A percentile compares a stretch with the other conserved stretches of the same genome.
Conservation (phyloP, 805 yeast species). For the Suhomyces emberorum region DNA sequence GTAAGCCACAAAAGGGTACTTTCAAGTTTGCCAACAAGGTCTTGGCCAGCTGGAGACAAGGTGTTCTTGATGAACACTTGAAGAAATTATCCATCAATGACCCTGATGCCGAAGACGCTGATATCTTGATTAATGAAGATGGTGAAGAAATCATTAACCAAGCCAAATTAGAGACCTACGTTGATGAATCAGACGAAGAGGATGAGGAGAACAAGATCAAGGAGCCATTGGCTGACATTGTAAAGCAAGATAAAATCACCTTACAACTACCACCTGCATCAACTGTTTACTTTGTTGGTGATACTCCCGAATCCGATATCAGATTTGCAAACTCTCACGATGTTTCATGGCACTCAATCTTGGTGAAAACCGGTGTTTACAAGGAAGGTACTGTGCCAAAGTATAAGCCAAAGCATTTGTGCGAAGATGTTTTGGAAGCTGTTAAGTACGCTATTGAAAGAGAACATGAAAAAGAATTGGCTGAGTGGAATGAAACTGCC, state of each 20-base stretch:
- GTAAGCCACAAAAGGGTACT: conserved; percentile 87
- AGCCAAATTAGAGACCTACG: conserved; percentile 36
- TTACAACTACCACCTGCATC: conserved; percentile 77
- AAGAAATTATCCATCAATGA: conserved; percentile 47
- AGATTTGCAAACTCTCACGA: conserved; percentile 86
- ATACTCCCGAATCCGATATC: conserved; percentile 85
- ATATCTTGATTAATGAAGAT: conserved; percentile 40
- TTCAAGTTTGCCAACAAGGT: conserved; percentile 81
- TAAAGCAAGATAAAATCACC: conserved; percentile 35
- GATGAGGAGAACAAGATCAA: conserved; percentile 5
- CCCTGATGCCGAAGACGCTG: conserved; percentile 41
- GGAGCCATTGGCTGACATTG: conserved; percentile 16
- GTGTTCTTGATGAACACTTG: conserved; percentile 70
- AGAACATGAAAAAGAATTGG: conserved; percentile 68
- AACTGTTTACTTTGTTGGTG: conserved; percentile 86
- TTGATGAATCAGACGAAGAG: conserved; percentile 23
- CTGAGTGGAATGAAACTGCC: conserved; percentile 65
- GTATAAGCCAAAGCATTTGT: conserved; percentile 71
- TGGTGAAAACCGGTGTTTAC: conserved; percentile 85
- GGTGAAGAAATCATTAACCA: conserved; percentile 46
- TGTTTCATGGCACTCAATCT: conserved; percentile 77
- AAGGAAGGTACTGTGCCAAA: conserved; percentile 77
- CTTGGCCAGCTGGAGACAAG: conserved; percentile 72
- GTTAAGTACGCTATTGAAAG: conserved; percentile 80
- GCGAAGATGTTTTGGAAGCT: conserved; percentile 76